phyloP scores from a whole-genome alignment of 2,329 filamentous ascomycete genomes.

The Incumbomyces lentus region DNA sequence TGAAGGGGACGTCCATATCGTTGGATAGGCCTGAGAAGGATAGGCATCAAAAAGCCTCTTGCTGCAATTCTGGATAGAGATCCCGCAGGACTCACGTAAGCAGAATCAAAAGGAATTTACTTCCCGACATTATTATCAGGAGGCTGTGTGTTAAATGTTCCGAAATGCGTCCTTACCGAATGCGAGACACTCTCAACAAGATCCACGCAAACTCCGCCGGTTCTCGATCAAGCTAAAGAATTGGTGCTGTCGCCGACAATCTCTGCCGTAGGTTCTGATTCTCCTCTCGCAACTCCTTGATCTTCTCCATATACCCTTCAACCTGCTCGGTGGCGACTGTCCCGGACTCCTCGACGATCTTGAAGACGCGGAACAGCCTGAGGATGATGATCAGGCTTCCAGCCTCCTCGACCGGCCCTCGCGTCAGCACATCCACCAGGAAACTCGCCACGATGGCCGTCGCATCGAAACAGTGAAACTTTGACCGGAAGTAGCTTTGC shows the following conservation, averaged over 20 bases:
- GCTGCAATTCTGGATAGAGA: too few species aligned
- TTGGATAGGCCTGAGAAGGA: too few species aligned
- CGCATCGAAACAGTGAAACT: constrained; percentile 57
- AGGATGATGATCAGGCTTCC: constrained; percentile 54
- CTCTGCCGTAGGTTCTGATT: constrained; percentile 12
- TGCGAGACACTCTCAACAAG: too few species aligned
- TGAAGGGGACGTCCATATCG: too few species aligned
- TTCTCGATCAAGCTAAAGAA: too few species aligned
- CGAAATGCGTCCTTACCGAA: too few species aligned
- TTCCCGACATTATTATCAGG: too few species aligned
- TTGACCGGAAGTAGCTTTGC: constrained; percentile 47
- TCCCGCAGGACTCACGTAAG: too few species aligned
- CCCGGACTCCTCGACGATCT: constrained; percentile 59
- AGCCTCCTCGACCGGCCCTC: constrained; percentile 52
- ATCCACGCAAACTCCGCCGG: too few species aligned
- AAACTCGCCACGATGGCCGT: constrained; percentile 53
- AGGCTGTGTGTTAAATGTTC: too few species aligned
- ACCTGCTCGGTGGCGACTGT: constrained; percentile 44
- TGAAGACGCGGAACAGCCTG: constrained; percentile 58
- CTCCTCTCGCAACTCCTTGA: neutral
- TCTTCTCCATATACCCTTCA: neutral
- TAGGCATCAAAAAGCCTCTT: too few species aligned
- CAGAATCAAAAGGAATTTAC: too few species aligned
- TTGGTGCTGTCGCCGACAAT: neutral
- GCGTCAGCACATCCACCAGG: constrained; percentile 50